Evolutionary conservation across 176 grass and related monocot genomes (phyloP).

Genomic region (Carex cristatella): DNA sequence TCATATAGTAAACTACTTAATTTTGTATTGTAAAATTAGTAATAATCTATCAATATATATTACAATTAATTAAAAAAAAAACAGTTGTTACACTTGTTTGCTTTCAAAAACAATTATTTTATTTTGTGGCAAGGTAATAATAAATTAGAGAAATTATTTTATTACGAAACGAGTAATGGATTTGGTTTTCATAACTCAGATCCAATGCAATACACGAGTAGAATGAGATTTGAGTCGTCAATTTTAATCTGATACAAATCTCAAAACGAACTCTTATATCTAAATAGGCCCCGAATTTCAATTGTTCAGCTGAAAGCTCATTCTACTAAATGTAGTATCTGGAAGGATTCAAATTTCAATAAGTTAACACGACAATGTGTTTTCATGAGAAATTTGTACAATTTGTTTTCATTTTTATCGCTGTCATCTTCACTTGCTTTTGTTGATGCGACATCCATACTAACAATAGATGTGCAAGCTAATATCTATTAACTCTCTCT

Average conservation of each 20-base stretch:
- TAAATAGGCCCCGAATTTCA: too few relatives aligned
- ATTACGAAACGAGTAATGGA: too few relatives aligned
- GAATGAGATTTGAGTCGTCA: too few relatives aligned
- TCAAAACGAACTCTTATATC: too few relatives aligned
- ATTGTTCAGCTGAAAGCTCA: too few relatives aligned
- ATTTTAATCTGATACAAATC: too few relatives aligned
- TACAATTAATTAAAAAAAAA: not conserved
- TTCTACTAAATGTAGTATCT: too few relatives aligned
- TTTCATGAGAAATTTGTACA: not conserved
- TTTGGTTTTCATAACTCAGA: too few relatives aligned
- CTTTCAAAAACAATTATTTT: too few relatives aligned
- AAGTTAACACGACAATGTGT: not conserved
- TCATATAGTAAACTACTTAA: not conserved
- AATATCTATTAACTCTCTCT: not conserved
- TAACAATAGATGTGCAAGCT: not conserved
- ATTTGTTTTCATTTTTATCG: not conserved
- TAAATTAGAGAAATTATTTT: too few relatives aligned
- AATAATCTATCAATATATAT: not conserved
- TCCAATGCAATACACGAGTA: too few relatives aligned
- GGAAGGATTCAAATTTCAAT: not conserved
- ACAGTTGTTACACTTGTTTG: not conserved
- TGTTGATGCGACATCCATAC: not conserved
- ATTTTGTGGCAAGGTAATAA: too few relatives aligned
- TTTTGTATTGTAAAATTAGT: not conserved
- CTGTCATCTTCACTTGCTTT: not conserved